phyloP scores from a whole-genome alignment of 225 moss, liverwort and hornwort species.

The Takakia lepidozioides region DNA sequence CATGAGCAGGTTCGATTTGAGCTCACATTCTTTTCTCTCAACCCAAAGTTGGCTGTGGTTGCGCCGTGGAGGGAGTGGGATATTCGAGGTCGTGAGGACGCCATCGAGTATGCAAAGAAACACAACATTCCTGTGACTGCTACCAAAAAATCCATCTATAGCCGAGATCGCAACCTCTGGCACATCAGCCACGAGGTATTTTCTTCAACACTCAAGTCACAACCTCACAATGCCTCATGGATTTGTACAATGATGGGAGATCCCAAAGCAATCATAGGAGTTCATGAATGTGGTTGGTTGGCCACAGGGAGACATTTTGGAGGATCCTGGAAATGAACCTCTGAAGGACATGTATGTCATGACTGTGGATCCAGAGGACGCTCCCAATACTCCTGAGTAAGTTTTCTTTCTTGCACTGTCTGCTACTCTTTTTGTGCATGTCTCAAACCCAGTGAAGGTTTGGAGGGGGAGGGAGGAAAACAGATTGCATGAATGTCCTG shows the following conservation, averaged over 20 bases:
- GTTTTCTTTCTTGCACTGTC: conserved; percentile 2
- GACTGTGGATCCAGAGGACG: conserved; percentile 71
- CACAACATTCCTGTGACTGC: conserved; percentile 70
- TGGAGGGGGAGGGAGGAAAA: too few relatives aligned
- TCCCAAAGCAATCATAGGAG: too few relatives aligned
- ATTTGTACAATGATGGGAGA: too few relatives aligned
- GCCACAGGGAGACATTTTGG: conserved; percentile 81
- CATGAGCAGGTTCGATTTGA: conserved; percentile 82
- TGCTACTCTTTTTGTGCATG: too few relatives aligned
- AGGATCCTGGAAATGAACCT: conserved; percentile 83
- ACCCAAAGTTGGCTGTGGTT: conserved; percentile 84
- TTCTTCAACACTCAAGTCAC: too few relatives aligned
- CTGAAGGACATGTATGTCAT: conserved; percentile 82
- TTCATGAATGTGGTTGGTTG: neutral
- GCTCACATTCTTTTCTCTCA: conserved; percentile 81
- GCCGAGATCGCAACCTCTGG: conserved; percentile 93
- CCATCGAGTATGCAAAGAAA: conserved; percentile 84
- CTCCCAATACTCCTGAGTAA: conserved; percentile 86
- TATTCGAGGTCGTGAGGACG: conserved; percentile 91
- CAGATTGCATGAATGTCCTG: too few relatives aligned
- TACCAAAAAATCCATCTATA: conserved; percentile 85
- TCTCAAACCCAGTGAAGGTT: too few relatives aligned
- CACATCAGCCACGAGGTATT: conserved; percentile 91
- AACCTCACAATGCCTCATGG: too few relatives aligned
- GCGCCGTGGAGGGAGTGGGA: conserved; percentile 99